Evolutionary conservation across 352 stramenopile species (phyloP).

Genomic region (Phytophthora capsici): DNA sequence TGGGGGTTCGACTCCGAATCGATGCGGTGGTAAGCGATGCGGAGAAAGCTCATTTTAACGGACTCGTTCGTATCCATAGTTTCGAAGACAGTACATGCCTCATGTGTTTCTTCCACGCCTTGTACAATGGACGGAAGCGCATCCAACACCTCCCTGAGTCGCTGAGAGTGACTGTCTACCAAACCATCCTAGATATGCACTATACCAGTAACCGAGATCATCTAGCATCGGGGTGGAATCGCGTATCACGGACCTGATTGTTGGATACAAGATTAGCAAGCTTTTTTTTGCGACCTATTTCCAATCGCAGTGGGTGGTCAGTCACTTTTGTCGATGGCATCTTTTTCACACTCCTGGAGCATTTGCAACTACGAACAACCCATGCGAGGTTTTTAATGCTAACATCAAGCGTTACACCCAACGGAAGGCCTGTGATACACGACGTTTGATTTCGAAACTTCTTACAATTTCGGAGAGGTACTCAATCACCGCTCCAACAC

Average conservation of each 20-base stretch:
- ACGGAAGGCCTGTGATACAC: slow-evolving; percentile 1
- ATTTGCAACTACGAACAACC: background rate
- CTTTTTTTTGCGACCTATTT: background rate
- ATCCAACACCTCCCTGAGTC: background rate
- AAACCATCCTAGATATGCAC: background rate
- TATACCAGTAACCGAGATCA: no score
- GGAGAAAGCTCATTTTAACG: background rate
- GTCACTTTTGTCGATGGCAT: background rate
- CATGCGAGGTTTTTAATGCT: background rate
- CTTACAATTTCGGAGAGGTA: no score
- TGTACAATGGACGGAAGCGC: background rate
- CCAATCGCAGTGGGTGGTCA: background rate
- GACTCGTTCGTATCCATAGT: background rate
- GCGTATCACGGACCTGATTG: no score
- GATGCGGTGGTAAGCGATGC: background rate
- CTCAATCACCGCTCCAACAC: background rate
- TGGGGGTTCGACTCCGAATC: background rate
- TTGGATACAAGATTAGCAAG: no score
- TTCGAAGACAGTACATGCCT: background rate
- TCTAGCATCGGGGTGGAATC: no score
- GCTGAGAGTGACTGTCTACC: background rate
- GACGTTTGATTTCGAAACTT: slow-evolving; percentile 2
- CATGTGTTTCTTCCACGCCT: background rate
- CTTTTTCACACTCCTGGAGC: background rate
- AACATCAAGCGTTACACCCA: background rate